Conservation (phyloP, 1,139 yeast species). For the Suhomyces terraborum region DNA sequence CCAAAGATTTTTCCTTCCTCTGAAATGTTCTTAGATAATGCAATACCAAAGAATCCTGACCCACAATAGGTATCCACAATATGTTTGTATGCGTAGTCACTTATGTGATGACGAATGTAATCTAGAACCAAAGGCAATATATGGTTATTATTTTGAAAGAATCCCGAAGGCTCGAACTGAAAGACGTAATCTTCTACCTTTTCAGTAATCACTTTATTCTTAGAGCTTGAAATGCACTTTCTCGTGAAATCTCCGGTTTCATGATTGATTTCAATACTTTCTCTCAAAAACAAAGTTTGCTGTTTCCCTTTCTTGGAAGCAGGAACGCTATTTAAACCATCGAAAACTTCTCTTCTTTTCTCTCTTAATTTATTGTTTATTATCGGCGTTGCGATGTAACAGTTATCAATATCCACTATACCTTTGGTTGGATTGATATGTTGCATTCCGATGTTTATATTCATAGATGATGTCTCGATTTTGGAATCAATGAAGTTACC, state of each 20-base stretch:
- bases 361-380: slow-evolving; percentile 26
- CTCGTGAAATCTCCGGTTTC: slow-evolving; percentile 34
- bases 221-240: slow-evolving; percentile 29
- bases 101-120: slow-evolving; percentile 31
- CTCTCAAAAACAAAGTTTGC: slow-evolving; percentile 33
- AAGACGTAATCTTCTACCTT: slow-evolving; percentile 33
- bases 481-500: not conserved
- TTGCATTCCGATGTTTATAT: slow-evolving; percentile 35
- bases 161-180: slow-evolving; percentile 37
- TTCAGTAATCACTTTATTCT: slow-evolving; percentile 31
- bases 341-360: slow-evolving; percentile 17
- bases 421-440: slow-evolving; percentile 25
- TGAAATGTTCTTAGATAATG: slow-evolving; percentile 33
- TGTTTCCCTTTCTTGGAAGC: slow-evolving; percentile 13
- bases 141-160: slow-evolving; percentile 39
- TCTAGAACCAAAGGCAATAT: slow-evolving; percentile 41
- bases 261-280: slow-evolving; percentile 34
- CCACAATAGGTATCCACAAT: slow-evolving; percentile 51
- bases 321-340: slow-evolving; percentile 7
- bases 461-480: too few relatives aligned
- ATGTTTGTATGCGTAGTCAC: slow-evolving; percentile 23
- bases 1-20: slow-evolving; percentile 43
- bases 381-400: slow-evolving; percentile 34
- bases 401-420: slow-evolving; percentile 32
- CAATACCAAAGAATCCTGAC: slow-evolving; percentile 48